These are phyloP conservation scores for Exophiala sp. DNA, from an alignment of 2,329 filamentous ascomycete genomes.

Conservation along the genomic window DNA sequence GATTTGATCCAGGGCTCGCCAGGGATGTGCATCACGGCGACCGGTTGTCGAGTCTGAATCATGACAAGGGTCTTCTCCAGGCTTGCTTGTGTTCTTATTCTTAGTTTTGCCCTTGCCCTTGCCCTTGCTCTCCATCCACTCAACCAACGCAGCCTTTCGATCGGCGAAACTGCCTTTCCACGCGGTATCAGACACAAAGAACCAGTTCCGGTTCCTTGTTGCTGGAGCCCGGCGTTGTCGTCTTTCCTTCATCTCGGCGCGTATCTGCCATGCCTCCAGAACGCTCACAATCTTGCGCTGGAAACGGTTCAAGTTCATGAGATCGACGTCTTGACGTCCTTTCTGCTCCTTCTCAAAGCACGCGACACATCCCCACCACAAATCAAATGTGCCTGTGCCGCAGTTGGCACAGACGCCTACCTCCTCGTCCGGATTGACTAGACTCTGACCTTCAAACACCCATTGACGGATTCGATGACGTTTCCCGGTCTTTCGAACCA, in stretches of 20 bases:
- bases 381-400: conserved; percentile 14
- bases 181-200: not conserved
- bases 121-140: conserved; percentile 17
- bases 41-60: no score
- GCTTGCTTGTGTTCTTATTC: not conserved
- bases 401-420: conserved; percentile 21
- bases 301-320: conserved; percentile 5
- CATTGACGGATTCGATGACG: conserved; percentile 11
- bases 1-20: conserved; percentile 18
- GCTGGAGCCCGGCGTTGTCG: conserved; percentile 5
- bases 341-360: conserved; percentile 23
- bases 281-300: conserved; percentile 21
- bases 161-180: conserved; percentile 13
- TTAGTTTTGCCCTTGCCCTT: not conserved
- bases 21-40: conserved; percentile 5
- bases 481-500: conserved; percentile 7
- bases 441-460: conserved; percentile 13
- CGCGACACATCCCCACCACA: conserved; percentile 23
- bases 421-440: conserved; percentile 20
- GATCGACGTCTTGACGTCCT: conserved; percentile 12
- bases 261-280: conserved; percentile 21
- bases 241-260: conserved; percentile 15
- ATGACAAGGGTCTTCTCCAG: no score
- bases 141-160: conserved; percentile 15
- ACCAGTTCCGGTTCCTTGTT: conserved; percentile 1